Base-by-base conservation (phyloP, 345 rosid genomes). In the Linum lewisii region DNA sequence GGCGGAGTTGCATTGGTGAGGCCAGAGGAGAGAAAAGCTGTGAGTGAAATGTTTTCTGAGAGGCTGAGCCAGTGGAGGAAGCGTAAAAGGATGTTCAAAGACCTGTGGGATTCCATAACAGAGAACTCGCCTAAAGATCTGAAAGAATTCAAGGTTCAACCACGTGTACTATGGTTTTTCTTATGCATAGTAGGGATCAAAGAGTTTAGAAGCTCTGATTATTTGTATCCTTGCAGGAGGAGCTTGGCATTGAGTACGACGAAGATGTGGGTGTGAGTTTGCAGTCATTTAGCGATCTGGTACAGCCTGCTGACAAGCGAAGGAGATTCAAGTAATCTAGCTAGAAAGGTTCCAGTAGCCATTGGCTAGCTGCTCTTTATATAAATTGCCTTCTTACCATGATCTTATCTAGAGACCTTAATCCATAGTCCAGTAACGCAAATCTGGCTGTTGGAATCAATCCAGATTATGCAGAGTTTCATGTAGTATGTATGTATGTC, bases 11-110 rank as follows among this genome's bases (percentile, higher is more conserved):
- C 88, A 52, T 44, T 87, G 73, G 93, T 93, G 69, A 85, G 66
- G 64, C 95, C 96, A 51, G 97, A 93, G 72, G 97, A 85, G 60
- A 73, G 81, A 63, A 82, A 79, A 65, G 81, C 79, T 19, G 75
- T 89, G 52, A 80, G 82, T 57, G 80, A 77, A 4, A 70, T 78
- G 73, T 89, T 64, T 67, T 64, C 80, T 0, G 92, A 81, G 51
- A 85, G 81, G 65, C 55, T 85, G 18, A 85, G 69, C 37, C 96
- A 85, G 44, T 93, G 96, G 97, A 73, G 95, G 72, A 87, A 67
- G 76, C 95, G 96, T 58, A 93, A 82, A 72, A 82, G 97, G 75
- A 93, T 90, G 88, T 87, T 90, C 77, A 87, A 76, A 77, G 96
- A 93, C 62, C 65, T 93, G 32, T 90, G 95, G 97, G 97, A 90